A percentile compares a stretch with the other conserved stretches of the same genome.
These are phyloP conservation scores for Paramecium biaurelia DNA, from an alignment of 73 alveolate genomes.

Conservation along the genomic window DNA sequence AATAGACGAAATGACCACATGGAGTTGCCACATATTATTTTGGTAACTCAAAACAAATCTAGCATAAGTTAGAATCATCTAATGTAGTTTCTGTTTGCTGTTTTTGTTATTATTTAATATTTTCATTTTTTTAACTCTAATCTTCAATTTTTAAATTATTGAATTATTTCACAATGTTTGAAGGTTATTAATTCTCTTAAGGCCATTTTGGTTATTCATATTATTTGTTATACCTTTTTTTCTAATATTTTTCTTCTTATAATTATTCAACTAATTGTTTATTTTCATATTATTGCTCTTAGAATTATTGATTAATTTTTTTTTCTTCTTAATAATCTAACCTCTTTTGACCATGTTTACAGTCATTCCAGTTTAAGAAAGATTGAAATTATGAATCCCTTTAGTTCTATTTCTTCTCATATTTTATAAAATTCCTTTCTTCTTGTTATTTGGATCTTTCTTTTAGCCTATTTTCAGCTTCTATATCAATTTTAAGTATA, in stretches of 20 bases:
- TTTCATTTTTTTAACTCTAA: not conserved
- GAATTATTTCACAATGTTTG: not conserved
- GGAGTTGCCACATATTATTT: not conserved
- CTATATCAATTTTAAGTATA: not conserved
- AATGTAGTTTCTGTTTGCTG: not conserved
- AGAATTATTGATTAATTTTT: not conserved
- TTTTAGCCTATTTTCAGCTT: not conserved
- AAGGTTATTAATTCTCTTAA: not conserved
- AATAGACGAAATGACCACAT: slow-evolving; percentile 35
- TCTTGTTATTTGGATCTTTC: not conserved
- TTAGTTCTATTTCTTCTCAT: not conserved
- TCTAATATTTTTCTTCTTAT: not conserved
- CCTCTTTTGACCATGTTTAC: not conserved
- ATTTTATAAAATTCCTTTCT: not conserved
- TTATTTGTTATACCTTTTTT: not conserved
- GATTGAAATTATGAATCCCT: not conserved
- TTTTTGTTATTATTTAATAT: not conserved
- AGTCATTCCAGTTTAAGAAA: not conserved
- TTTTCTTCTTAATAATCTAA: not conserved
- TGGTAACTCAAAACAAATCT: not conserved
- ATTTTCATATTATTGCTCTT: not conserved
- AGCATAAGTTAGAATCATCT: not conserved
- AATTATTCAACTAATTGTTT: not conserved
- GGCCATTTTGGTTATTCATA: not conserved
- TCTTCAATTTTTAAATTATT: not conserved